These are phyloP conservation scores for Suillus weaverae DNA, from an alignment of 768 basidiomycete genomes.

Conservation along the genomic window DNA sequence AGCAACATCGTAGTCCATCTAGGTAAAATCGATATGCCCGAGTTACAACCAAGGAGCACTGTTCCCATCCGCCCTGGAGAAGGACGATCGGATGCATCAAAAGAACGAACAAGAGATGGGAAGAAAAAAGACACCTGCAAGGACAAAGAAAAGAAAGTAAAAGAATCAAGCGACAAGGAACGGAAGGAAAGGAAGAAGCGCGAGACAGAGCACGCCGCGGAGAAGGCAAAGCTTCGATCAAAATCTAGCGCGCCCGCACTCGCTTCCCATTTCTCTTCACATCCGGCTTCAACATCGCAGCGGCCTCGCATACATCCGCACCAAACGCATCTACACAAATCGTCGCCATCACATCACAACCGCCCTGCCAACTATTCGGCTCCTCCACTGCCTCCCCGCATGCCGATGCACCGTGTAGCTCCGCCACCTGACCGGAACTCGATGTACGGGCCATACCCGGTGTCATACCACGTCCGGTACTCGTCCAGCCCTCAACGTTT, in stretches of 20 bases:
- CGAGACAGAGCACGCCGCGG: conserved; percentile 39
- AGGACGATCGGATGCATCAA: neutral
- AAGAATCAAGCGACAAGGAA: conserved; percentile 17
- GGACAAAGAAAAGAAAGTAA: neutral
- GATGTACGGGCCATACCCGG: conserved; percentile 16
- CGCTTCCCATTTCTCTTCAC: conserved; percentile 13
- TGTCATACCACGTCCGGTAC: conserved; percentile 7
- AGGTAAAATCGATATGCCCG: conserved; percentile 87
- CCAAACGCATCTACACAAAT: conserved; percentile 37
- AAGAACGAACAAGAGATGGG: conserved; percentile 2
- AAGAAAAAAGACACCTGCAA: neutral
- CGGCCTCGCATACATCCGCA: conserved; percentile 31
- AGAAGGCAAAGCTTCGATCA: conserved; percentile 34
- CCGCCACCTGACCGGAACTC: conserved; percentile 17
- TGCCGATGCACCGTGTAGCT: conserved; percentile 1
- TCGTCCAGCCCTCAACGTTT: neutral
- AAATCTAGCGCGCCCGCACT: conserved; percentile 9
- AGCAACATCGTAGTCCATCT: conserved; percentile 69
- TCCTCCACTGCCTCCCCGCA: conserved; percentile 28
- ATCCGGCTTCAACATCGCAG: conserved; percentile 15
- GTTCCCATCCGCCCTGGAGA: conserved; percentile 17
- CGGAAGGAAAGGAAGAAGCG: conserved; percentile 32
- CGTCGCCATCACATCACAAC: conserved; percentile 44
- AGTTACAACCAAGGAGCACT: conserved; percentile 57
- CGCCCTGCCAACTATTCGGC: conserved; percentile 41